phyloP scores from a whole-genome alignment of 225 moss, liverwort and hornwort species.

The Antitrichia curtipendula region DNA sequence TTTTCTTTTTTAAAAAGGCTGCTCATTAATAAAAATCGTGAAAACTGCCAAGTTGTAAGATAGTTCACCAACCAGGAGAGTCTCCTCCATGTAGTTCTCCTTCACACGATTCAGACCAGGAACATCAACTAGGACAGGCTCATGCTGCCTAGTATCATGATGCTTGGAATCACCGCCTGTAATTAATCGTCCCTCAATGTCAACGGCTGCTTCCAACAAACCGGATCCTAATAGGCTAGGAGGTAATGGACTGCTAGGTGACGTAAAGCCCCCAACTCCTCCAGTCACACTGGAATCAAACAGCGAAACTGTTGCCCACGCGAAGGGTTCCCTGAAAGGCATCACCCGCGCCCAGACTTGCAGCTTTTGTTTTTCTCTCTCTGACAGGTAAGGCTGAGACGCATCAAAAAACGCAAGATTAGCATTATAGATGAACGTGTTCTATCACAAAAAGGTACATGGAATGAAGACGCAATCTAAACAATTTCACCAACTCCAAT shows the following conservation, averaged over 20 bases:
- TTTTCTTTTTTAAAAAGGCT: not conserved
- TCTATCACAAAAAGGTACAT: not conserved
- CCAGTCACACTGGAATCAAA: constrained; percentile 86
- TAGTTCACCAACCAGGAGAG: constrained; percentile 55
- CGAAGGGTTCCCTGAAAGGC: constrained; percentile 95
- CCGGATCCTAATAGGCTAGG: constrained; percentile 62
- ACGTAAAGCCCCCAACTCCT: constrained; percentile 87
- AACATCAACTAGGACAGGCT: constrained; percentile 85
- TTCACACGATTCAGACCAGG: constrained; percentile 93
- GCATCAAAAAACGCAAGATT: not conserved
- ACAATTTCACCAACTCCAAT: not conserved
- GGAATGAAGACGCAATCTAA: not conserved
- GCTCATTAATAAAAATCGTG: not conserved
- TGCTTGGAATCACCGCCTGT: constrained; percentile 40
- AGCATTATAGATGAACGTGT: not conserved
- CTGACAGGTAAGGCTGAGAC: constrained; percentile 45
- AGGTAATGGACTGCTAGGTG: constrained; percentile 89
- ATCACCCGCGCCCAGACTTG: constrained; percentile 97
- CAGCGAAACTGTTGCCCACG: constrained; percentile 86
- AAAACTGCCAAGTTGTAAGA: not conserved
- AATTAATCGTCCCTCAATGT: constrained; percentile 44
- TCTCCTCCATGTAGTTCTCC: constrained; percentile 95
- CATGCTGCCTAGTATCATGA: constrained; percentile 51
- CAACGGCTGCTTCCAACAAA: constrained; percentile 64
- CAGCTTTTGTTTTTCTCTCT: constrained; percentile 93